Evolutionary conservation across 805 yeast species (phyloP).

Genomic region (Nakazawaea sp.): DNA sequence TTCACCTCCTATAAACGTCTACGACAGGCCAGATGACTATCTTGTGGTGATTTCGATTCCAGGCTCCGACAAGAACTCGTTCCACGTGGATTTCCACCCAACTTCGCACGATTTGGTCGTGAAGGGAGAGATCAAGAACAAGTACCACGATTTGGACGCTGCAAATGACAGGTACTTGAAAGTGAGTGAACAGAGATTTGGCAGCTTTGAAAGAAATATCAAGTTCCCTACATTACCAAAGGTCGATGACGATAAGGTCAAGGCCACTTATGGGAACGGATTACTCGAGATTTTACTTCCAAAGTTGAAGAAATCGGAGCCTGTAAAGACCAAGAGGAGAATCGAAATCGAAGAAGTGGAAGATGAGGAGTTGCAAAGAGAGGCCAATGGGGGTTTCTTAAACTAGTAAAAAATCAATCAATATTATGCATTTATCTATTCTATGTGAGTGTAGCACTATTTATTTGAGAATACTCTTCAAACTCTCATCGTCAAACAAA

Average conservation of each 20-base stretch:
- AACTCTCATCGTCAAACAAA: slow-evolving; percentile 50
- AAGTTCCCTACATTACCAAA: slow-evolving; percentile 49
- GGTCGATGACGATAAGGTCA: slow-evolving; percentile 45
- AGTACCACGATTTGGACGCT: slow-evolving; percentile 20
- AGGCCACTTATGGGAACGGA: slow-evolving; percentile 49
- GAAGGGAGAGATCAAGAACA: slow-evolving; percentile 40
- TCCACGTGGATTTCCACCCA: slow-evolving; percentile 55
- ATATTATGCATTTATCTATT: no score
- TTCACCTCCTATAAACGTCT: slow-evolving; percentile 55
- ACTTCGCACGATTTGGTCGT: slow-evolving; percentile 45
- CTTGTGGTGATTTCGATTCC: slow-evolving; percentile 46
- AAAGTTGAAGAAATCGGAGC: slow-evolving; percentile 26
- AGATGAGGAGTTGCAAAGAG: slow-evolving; percentile 34
- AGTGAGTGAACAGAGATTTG: slow-evolving; percentile 48
- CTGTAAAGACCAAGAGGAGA: slow-evolving; percentile 34
- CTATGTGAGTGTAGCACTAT: no score
- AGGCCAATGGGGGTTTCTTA: slow-evolving; percentile 1
- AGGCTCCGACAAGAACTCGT: slow-evolving; percentile 48
- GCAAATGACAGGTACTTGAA: slow-evolving; percentile 30
- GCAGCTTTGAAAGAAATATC: slow-evolving; percentile 49
- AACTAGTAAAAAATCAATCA: no score
- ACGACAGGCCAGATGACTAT: slow-evolving; percentile 40
- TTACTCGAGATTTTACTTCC: slow-evolving; percentile 46
- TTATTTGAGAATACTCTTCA: slow-evolving; percentile 16
- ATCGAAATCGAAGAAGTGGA: slow-evolving; percentile 41